These are phyloP conservation scores for Colletotrichum sp. DNA, from an alignment of 2,329 filamentous ascomycete species.

Conservation along the genomic window DNA sequence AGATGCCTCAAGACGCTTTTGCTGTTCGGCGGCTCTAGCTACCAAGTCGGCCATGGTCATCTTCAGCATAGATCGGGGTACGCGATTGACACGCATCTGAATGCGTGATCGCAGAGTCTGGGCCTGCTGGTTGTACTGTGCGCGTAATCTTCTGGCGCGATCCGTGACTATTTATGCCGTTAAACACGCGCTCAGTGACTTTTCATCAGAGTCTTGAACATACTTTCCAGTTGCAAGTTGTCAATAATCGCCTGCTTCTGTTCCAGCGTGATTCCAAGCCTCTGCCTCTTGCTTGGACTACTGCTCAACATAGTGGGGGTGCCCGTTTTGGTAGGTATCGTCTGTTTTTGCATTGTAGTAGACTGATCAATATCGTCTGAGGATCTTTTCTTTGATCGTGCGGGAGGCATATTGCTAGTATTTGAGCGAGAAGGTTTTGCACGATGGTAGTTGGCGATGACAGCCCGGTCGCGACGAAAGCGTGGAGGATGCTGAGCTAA, in stretches of 20 bases:
- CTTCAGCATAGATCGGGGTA: conserved; percentile 79
- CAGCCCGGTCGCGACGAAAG: background rate
- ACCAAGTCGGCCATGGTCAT: conserved; percentile 83
- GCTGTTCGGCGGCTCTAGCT: conserved; percentile 51
- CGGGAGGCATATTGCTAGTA: conserved; percentile 50
- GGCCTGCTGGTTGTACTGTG: conserved; percentile 88
- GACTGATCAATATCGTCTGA: conserved; percentile 27
- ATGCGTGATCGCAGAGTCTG: conserved; percentile 85
- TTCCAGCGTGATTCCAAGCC: conserved; percentile 64
- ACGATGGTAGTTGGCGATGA: background rate
- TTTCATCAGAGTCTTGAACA: conserved; percentile 32
- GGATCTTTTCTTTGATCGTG: conserved; percentile 40
- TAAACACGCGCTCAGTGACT: background rate
- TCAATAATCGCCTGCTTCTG: conserved; percentile 90
- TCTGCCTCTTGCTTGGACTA: conserved; percentile 68
- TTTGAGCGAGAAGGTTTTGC: conserved; percentile 27
- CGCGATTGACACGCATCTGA: conserved; percentile 91
- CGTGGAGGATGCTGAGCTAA: background rate
- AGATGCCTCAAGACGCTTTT: conserved; percentile 34
- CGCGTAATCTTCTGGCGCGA: conserved; percentile 83
- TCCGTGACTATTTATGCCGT: conserved; percentile 71
- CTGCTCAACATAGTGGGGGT: conserved; percentile 45
- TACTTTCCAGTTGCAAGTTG: conserved; percentile 89
- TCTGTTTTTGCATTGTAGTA: conserved; percentile 22
- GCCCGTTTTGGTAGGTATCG: conserved; percentile 35